Evolutionary conservation across 1,284 basidiomycete genomes (phyloP).

Genomic region (Heimioporus retisporus): DNA sequence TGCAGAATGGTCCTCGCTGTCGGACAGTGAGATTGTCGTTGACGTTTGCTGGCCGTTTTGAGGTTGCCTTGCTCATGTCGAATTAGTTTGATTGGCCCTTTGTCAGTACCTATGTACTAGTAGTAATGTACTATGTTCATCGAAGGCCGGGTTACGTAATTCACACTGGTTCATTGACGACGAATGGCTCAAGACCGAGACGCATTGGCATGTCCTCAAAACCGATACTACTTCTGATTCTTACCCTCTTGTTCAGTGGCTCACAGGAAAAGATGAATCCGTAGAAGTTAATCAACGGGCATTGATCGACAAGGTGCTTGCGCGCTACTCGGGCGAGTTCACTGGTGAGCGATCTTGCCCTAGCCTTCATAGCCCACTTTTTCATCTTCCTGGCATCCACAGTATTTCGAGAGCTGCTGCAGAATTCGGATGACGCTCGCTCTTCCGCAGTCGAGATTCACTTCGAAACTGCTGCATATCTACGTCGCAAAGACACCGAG

Average conservation of each 20-base stretch:
- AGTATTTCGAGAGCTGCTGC: constrained; percentile 92
- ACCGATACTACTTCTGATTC: neutral
- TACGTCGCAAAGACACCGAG: constrained; percentile 50
- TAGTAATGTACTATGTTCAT: too few species aligned
- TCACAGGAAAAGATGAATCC: constrained; percentile 79
- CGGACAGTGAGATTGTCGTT: too few species aligned
- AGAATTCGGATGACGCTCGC: constrained; percentile 97
- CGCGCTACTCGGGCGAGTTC: constrained; percentile 96
- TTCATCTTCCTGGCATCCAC: neutral
- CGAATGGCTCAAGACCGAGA: constrained; percentile 14
- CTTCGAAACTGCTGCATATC: constrained; percentile 75
- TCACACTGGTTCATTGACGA: too few species aligned
- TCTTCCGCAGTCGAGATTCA: constrained; percentile 85
- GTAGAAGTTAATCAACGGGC: constrained; percentile 98
- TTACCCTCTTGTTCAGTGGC: constrained; percentile 62
- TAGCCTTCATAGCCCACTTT: neutral
- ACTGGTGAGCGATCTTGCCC: constrained; percentile 61
- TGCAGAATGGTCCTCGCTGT: too few species aligned
- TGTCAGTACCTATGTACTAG: too few species aligned
- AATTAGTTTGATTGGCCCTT: too few species aligned
- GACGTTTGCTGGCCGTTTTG: too few species aligned
- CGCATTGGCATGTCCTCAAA: constrained; percentile 6
- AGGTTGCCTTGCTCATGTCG: too few species aligned
- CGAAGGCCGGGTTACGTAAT: too few species aligned
- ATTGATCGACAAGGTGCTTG: constrained; percentile 94